Evolutionary conservation across 225 moss, liverwort and hornwort species (phyloP).

Genomic region (Bryoerythrophyllum caledonicum): DNA sequence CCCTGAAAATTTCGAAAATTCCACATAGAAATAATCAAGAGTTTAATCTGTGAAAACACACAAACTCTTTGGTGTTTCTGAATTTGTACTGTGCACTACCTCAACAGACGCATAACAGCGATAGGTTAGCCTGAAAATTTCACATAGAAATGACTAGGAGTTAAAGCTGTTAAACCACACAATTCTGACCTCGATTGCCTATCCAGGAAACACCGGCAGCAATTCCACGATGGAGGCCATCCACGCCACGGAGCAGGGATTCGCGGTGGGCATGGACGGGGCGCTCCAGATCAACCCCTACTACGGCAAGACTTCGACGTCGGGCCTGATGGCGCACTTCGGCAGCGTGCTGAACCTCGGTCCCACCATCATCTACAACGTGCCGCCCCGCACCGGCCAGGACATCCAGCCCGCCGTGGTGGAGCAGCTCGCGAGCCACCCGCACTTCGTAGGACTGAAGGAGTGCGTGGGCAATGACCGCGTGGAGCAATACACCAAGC

Average conservation of each 20-base stretch:
- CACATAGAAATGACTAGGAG: background rate
- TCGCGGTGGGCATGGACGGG: conserved; percentile 68
- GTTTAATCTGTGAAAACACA: background rate
- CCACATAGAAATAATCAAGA: background rate
- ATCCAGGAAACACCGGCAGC: conserved; percentile 62
- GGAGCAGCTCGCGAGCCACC: conserved; percentile 41
- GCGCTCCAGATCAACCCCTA: conserved; percentile 82
- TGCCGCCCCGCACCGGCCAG: conserved; percentile 65
- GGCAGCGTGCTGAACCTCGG: conserved; percentile 54
- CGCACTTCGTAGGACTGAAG: conserved; percentile 67
- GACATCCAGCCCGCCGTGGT: conserved; percentile 59
- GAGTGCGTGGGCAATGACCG: conserved; percentile 69
- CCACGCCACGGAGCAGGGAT: conserved; percentile 72
- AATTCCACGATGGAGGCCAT: conserved; percentile 74
- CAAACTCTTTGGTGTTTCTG: no score
- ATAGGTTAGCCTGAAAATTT: no score
- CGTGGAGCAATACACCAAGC: conserved; percentile 40
- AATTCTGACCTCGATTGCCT: background rate
- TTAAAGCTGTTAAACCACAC: background rate
- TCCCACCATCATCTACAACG: conserved; percentile 66
- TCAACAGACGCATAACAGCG: conserved; percentile 52
- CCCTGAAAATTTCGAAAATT: no score
- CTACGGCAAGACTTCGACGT: conserved; percentile 71
- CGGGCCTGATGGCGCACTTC: conserved; percentile 60
- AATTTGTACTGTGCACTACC: conserved; percentile 37